Evolutionary conservation across 352 stramenopile species (phyloP).

Genomic region (Pythium phragmitis): DNA sequence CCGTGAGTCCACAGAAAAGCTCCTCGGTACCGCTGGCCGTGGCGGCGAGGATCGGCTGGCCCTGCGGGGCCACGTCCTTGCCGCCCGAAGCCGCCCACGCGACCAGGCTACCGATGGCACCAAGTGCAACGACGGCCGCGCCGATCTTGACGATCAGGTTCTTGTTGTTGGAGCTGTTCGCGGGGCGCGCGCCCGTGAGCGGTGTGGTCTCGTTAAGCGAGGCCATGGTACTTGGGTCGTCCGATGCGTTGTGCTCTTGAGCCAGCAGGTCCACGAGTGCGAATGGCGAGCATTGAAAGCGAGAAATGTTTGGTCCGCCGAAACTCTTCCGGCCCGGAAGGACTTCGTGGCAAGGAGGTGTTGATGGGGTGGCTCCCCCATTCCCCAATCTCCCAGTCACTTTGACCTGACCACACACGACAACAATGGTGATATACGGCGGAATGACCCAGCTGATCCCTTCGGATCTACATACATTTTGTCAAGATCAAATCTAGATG

Average conservation of each 20-base stretch:
- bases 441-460: conserved; percentile 4
- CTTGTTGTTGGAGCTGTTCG: conserved; percentile 17
- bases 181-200: conserved; percentile 12
- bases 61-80: conserved; percentile 4
- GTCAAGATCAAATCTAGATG: background rate
- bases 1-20: conserved; percentile 29
- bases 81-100: conserved; percentile 13
- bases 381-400: background rate
- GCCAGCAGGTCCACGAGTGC: conserved; percentile 14
- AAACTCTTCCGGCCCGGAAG: background rate
- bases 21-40: conserved; percentile 27
- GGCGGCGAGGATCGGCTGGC: conserved; percentile 9
- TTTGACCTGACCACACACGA: conserved; percentile 12
- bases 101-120: conserved; percentile 14
- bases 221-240: conserved; percentile 1
- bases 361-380: conserved; percentile 4
- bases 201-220: conserved; percentile 22
- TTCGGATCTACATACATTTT: background rate
- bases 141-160: conserved; percentile 23
- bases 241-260: conserved; percentile 7
- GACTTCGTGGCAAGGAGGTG: background rate
- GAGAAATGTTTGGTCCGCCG: background rate
- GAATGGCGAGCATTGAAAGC: background rate
- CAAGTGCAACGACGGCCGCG: conserved; percentile 11
- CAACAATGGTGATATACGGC: conserved; percentile 16